Conservation (phyloP, 345 rosid genomes). For the Durio zibethinus region DNA sequence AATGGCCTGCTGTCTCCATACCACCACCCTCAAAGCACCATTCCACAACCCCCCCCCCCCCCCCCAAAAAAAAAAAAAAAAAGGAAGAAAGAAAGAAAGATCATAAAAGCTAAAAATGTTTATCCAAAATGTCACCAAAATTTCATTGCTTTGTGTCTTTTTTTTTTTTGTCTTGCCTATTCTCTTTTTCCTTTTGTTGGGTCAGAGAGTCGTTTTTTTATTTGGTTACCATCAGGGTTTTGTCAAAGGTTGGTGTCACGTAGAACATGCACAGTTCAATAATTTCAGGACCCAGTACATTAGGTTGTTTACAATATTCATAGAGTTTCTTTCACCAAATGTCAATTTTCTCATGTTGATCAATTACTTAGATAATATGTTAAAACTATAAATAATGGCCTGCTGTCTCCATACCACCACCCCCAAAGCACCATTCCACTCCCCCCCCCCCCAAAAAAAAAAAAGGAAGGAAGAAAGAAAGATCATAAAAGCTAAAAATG, state of each 20-base stretch:
- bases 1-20: background rate
- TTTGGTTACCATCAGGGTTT: slow-evolving; percentile 17
- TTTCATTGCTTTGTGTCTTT: slow-evolving; percentile 11
- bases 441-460: no score
- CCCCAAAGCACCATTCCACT: no score
- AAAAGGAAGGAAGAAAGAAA: background rate
- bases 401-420: background rate
- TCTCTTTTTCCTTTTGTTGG: background rate
- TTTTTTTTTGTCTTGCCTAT: no score
- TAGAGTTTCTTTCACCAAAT: slow-evolving; percentile 6
- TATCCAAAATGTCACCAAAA: no score
- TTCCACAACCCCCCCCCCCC: background rate
- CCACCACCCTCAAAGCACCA: no score
- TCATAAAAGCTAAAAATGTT: no score
- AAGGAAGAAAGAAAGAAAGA: no score
- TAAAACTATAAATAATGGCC: background rate
- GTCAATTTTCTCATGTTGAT: slow-evolving; percentile 4
- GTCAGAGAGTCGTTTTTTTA: slow-evolving; percentile 4
- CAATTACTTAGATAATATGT: background rate
- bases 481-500: background rate
- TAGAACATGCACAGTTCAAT: slow-evolving; percentile 31
- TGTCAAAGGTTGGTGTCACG: slow-evolving; percentile 26
- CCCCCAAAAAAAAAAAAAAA: background rate
- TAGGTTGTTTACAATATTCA: slow-evolving; percentile 7
- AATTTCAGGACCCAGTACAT: slow-evolving; percentile 22